phyloP scores from a whole-genome alignment of 2,329 filamentous ascomycete genomes.

The Exophiala oligosperma region DNA sequence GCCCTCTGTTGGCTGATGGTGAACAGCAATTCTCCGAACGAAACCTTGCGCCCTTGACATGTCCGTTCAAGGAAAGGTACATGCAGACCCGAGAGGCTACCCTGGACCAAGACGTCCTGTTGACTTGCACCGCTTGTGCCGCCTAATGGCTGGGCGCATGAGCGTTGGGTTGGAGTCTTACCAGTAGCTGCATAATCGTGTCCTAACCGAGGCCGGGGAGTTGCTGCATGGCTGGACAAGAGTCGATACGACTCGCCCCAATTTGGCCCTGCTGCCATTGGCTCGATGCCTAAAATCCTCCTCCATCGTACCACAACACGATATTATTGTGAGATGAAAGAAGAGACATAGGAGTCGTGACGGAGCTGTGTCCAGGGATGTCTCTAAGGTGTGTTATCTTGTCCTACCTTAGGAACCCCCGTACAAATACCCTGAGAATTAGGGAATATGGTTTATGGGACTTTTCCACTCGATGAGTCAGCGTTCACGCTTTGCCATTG shows the following conservation, averaged over 20 bases:
- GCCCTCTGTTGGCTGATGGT: conserved; percentile 9
- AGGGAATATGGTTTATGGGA: background rate
- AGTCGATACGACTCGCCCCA: background rate
- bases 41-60: conserved; percentile 4
- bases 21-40: conserved; percentile 23
- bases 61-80: background rate
- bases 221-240: background rate
- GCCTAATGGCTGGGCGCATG: conserved; percentile 10
- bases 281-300: background rate
- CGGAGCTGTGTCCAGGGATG: background rate
- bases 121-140: conserved; percentile 6
- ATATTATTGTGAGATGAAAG: background rate
- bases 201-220: background rate
- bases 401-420: background rate
- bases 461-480: background rate
- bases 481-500: background rate
- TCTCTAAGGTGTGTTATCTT: background rate
- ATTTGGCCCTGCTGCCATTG: background rate
- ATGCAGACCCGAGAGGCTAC: conserved; percentile 14
- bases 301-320: background rate
- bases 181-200: conserved; percentile 6
- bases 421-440: background rate
- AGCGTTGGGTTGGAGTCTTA: conserved; percentile 1
- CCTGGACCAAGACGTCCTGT: background rate
- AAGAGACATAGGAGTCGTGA: background rate